Conservation (phyloP, 1,284 basidiomycete genomes). For the Trametes versicolor region DNA sequence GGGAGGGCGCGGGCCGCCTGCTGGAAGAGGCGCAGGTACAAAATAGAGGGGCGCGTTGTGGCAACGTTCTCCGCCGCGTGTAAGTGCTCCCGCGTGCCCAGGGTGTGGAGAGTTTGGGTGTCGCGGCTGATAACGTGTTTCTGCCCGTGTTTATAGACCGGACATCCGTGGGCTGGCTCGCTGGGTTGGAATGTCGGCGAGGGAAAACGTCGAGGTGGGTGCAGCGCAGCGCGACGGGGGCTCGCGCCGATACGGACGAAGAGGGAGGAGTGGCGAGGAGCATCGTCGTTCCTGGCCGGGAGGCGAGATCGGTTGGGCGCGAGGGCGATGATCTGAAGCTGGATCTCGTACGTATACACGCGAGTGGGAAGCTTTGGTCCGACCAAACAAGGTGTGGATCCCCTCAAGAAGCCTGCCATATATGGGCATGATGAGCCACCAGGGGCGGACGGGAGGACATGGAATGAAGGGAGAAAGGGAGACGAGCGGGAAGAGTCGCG, state of each 20-base stretch:
- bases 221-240: not conserved
- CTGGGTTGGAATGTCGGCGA: not conserved
- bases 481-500: not conserved
- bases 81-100: conserved; percentile 8
- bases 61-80: conserved; percentile 19
- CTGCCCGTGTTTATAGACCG: not conserved
- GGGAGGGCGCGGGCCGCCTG: conserved; percentile 7
- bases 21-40: conserved; percentile 4
- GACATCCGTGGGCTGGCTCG: not conserved
- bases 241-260: not conserved
- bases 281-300: conserved; percentile 16
- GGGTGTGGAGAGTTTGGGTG: conserved; percentile 7
- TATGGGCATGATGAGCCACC: conserved; percentile 17
- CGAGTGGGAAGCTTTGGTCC: not conserved
- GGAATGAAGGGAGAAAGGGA: conserved; percentile 2
- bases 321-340: conserved; percentile 9
- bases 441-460: conserved; percentile 10
- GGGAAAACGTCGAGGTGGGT: not conserved
- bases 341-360: conserved; percentile 22
- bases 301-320: conserved; percentile 11
- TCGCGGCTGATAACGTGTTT: conserved; percentile 11
- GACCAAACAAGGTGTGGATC: conserved; percentile 29
- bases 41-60: conserved; percentile 9
- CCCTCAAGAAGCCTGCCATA: conserved; percentile 27
- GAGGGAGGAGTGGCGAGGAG: not conserved